phyloP scores from a whole-genome alignment of 768 basidiomycete species.

The Tylopilus subfusipes region DNA sequence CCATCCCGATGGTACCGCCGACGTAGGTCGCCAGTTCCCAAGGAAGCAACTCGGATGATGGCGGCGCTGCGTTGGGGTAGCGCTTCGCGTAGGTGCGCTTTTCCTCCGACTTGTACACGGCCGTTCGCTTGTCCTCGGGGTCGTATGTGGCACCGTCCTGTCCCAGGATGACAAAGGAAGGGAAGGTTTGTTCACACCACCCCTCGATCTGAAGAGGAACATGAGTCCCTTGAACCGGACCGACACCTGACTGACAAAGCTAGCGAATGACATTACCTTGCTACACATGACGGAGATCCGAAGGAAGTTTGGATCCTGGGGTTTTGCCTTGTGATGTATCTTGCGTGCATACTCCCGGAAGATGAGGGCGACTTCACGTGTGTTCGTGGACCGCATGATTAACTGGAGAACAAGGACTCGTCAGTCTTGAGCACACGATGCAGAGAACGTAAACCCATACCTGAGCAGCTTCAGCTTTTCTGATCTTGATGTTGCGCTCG shows the following conservation, averaged over 20 bases:
- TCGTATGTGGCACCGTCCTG: conserved; percentile 37
- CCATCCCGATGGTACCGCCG: conserved; percentile 23
- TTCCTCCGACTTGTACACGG: conserved; percentile 45
- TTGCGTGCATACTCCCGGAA: conserved; percentile 79
- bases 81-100: conserved; percentile 36
- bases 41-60: conserved; percentile 14
- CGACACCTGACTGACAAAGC: neutral
- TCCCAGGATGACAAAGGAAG: conserved; percentile 66
- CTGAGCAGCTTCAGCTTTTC: conserved; percentile 82
- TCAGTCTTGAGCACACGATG: neutral
- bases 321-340: conserved; percentile 77
- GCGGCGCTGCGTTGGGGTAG: conserved; percentile 8
- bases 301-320: conserved; percentile 85
- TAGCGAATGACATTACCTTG: conserved; percentile 47
- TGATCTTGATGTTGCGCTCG: conserved; percentile 88
- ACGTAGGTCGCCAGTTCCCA: conserved; percentile 33
- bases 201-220: conserved; percentile 66
- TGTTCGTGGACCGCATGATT: conserved; percentile 90
- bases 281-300: conserved; percentile 79
- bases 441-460: conserved; percentile 40
- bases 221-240: conserved; percentile 1
- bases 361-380: conserved; percentile 83
- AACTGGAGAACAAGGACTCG: conserved; percentile 44
- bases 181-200: conserved; percentile 93
- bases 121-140: conserved; percentile 53